These are phyloP conservation scores for Blastobotrys persicus DNA, from an alignment of 1,139 yeast species.

Conservation along the genomic window DNA sequence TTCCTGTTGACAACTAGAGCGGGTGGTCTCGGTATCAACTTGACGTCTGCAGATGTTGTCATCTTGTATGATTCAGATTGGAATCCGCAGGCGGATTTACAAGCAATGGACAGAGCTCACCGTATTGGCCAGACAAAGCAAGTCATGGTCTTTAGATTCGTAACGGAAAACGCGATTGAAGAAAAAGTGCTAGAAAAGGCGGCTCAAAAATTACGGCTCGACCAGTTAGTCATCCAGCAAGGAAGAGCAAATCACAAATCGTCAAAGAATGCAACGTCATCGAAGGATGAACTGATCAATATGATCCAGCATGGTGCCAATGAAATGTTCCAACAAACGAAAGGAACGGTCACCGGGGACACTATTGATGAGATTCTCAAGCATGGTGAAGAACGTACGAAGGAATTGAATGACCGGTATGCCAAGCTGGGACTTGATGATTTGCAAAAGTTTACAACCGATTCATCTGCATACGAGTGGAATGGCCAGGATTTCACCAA, in stretches of 20 bases:
- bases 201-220: conserved; percentile 87
- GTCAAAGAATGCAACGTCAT: conserved; percentile 41
- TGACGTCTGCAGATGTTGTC: conserved; percentile 90
- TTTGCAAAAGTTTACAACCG: conserved; percentile 83
- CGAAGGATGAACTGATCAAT: conserved; percentile 82
- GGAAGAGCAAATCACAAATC: conserved; percentile 63
- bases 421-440: conserved; percentile 88
- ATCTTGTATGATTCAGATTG: conserved; percentile 92
- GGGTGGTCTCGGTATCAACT: conserved; percentile 94
- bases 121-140: conserved; percentile 97
- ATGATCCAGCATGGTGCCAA: conserved; percentile 99
- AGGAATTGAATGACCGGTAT: conserved; percentile 71
- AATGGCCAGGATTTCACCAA: conserved; percentile 92
- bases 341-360: conserved; percentile 45
- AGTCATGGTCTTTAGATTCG: conserved; percentile 87
- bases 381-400: conserved; percentile 80
- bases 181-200: conserved; percentile 96
- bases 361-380: conserved; percentile 79
- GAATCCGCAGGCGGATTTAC: conserved; percentile 98
- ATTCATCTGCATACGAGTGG: conserved; percentile 90
- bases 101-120: conserved; percentile 99
- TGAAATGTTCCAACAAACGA: conserved; percentile 59
- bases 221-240: conserved; percentile 94
- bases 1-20: conserved; percentile 93
- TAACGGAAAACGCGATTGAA: conserved; percentile 93